Conservation (phyloP, 1,284 basidiomycete species). For the Flammula alnicola region DNA sequence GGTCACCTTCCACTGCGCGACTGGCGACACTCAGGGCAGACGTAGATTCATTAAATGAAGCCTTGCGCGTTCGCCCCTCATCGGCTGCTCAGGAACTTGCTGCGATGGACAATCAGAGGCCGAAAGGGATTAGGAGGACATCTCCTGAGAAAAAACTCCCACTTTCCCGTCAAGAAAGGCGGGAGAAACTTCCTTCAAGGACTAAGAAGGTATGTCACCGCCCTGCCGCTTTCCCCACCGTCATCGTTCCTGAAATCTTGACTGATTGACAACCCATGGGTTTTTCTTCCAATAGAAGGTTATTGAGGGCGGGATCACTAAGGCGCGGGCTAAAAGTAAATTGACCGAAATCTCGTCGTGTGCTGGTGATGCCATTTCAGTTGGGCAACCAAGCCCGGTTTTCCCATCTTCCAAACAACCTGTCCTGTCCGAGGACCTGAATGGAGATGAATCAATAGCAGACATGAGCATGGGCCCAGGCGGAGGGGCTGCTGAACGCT, state of each 20-base stretch:
- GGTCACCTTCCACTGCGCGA: slow-evolving; percentile 27
- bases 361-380: slow-evolving; percentile 12
- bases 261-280: slow-evolving; percentile 23
- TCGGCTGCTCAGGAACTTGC: slow-evolving; percentile 9
- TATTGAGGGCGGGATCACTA: slow-evolving; percentile 30
- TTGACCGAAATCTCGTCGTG: slow-evolving; percentile 7
- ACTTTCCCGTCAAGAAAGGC: slow-evolving; percentile 10
- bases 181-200: slow-evolving; percentile 10
- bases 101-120: slow-evolving; percentile 6
- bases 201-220: slow-evolving; percentile 21
- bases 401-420: slow-evolving; percentile 21
- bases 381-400: slow-evolving; percentile 3
- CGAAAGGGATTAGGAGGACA: slow-evolving; percentile 19
- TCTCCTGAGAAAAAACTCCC: slow-evolving; percentile 20
- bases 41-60: slow-evolving; percentile 26
- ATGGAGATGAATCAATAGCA: slow-evolving; percentile 21
- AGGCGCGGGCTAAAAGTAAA: slow-evolving; percentile 20
- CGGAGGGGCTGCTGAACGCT: slow-evolving; percentile 34
- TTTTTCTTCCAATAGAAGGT: slow-evolving; percentile 27
- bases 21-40: slow-evolving; percentile 27
- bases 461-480: slow-evolving; percentile 31
- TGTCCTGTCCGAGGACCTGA: slow-evolving; percentile 15
- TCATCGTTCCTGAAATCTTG: slow-evolving; percentile 14
- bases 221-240: slow-evolving; percentile 6
- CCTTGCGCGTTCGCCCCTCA: slow-evolving; percentile 17